Evolutionary conservation across 1,284 basidiomycete genomes (phyloP).

Genomic region (Laetiporus sulphureus): DNA sequence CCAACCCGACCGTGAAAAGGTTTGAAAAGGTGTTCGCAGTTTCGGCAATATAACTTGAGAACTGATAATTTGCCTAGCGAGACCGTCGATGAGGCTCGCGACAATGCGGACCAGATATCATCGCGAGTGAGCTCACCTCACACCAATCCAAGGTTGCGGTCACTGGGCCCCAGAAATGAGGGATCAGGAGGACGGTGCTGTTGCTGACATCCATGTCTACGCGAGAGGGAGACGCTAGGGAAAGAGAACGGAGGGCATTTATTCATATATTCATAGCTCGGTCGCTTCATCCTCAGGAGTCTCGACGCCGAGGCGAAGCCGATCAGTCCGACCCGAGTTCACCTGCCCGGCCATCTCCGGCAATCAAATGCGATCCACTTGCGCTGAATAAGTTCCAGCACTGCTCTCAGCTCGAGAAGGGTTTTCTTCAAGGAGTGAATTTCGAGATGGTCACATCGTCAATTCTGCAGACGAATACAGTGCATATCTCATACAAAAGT

Average conservation of each 20-base stretch:
- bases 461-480: no score
- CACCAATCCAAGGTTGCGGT: constrained; percentile 70
- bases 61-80: constrained; percentile 59
- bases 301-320: no score
- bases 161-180: constrained; percentile 47
- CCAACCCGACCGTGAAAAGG: constrained; percentile 44
- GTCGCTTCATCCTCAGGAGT: no score
- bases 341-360: no score
- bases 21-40: constrained; percentile 63
- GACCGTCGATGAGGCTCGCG: constrained; percentile 8
- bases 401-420: no score
- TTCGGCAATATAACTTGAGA: constrained; percentile 62
- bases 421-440: no score
- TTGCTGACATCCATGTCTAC: constrained; percentile 12
- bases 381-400: background rate
- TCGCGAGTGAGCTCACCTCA: constrained; percentile 34
- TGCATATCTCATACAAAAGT: background rate
- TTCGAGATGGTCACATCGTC: background rate
- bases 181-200: constrained; percentile 9
- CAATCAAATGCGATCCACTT: background rate
- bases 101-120: no score
- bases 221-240: constrained; percentile 1
- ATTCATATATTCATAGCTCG: no score
- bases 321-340: no score
- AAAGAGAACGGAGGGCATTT: no score